phyloP scores from a whole-genome alignment of 257 asterid species.

The Gardenia jasminoides region DNA sequence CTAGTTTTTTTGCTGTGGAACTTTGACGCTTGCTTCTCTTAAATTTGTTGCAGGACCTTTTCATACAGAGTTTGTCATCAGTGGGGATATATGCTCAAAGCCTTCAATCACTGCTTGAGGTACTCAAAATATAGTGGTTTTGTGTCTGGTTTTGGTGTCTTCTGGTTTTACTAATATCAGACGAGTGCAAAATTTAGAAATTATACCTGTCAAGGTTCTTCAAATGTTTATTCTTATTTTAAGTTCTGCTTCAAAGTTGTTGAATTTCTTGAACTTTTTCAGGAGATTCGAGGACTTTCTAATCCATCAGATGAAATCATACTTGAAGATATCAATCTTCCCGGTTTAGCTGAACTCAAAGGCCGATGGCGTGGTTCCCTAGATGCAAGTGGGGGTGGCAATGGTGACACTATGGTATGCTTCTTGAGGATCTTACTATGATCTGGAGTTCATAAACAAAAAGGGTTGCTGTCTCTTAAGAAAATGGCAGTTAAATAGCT shows the following conservation, averaged over 20 bases:
- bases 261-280: constrained; percentile 23
- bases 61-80: constrained; percentile 86
- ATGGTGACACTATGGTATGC: constrained; percentile 90
- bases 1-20: neutral
- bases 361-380: constrained; percentile 93
- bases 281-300: constrained; percentile 90
- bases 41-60: constrained; percentile 62
- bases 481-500: neutral
- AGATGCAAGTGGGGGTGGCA: constrained; percentile 99
- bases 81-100: constrained; percentile 84
- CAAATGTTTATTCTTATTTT: neutral
- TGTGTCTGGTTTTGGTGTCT: neutral
- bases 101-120: constrained; percentile 95
- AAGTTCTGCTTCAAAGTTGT: constrained; percentile 9
- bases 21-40: constrained; percentile 23
- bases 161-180: neutral
- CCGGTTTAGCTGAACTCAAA: constrained; percentile 96
- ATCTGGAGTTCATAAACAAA: constrained; percentile 16
- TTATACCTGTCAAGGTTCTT: neutral
- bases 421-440: constrained; percentile 13
- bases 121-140: constrained; percentile 17
- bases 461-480: neutral
- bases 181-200: neutral
- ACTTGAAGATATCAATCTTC: constrained; percentile 83
- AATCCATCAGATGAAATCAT: constrained; percentile 75